Percentiles rank a stretch among this genome's conserved stretches.
phyloP scores from a whole-genome alignment of 2,329 filamentous ascomycete genomes.

The Trichoderma semiorbis region DNA sequence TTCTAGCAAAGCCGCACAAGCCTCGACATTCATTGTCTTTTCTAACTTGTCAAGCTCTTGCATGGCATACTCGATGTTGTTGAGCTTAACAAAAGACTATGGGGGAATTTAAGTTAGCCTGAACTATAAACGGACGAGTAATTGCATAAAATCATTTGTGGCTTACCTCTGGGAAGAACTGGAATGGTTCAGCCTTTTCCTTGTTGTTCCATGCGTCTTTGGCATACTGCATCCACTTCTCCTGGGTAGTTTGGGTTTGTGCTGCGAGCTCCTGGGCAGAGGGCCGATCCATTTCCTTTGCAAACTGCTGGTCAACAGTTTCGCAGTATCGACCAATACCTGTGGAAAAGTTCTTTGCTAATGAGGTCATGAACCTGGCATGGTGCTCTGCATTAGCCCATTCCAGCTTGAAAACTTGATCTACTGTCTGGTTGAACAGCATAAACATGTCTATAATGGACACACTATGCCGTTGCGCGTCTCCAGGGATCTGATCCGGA shows the following conservation, averaged over 20 bases:
- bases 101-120: neutral
- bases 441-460: slow-evolving; percentile 92
- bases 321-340: slow-evolving; percentile 91
- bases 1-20: slow-evolving; percentile 77
- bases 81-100: slow-evolving; percentile 93
- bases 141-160: neutral
- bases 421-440: slow-evolving; percentile 86
- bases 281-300: slow-evolving; percentile 87
- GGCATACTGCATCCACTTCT: slow-evolving; percentile 88
- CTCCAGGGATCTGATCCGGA: slow-evolving; percentile 60
- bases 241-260: slow-evolving; percentile 75
- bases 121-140: neutral
- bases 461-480: slow-evolving; percentile 86
- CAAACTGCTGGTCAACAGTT: slow-evolving; percentile 78
- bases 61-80: slow-evolving; percentile 95
- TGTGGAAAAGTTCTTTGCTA: slow-evolving; percentile 78
- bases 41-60: slow-evolving; percentile 89
- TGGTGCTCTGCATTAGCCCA: slow-evolving; percentile 95
- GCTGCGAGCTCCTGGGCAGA: slow-evolving; percentile 83
- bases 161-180: slow-evolving; percentile 86
- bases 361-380: slow-evolving; percentile 93
- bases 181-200: slow-evolving; percentile 92
- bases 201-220: slow-evolving; percentile 91
- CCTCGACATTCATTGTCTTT: slow-evolving; percentile 84
- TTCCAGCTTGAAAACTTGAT: slow-evolving; percentile 79